Evolutionary conservation across 2,329 filamentous ascomycete genomes (phyloP), one percentile per base, ranked within the genome.

Genomic region (Neofusicoccum laricinum): DNA sequence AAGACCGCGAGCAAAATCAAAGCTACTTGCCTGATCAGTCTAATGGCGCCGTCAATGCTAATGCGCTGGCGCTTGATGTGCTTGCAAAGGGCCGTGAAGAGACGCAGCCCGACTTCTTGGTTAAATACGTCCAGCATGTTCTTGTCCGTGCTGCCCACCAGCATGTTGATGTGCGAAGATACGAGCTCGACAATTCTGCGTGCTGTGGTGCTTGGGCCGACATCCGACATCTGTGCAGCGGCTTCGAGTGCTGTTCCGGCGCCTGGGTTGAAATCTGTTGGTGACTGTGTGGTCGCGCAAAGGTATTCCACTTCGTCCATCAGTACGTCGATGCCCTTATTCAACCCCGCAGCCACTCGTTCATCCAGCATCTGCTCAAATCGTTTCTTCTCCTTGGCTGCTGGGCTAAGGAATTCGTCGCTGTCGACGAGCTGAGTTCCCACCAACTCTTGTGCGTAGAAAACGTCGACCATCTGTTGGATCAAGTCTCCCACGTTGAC

Each of bases 281-380:
- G 89, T 25, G 85, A 80, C 75, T 99, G 95, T 2, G 89, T 92
- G 0, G 93, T 97, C 17, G 91, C 93, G 71, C 93, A 93, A 40
- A 99, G 85, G 74, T 96, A 97, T 76, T 99, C 95, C 32, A 98
- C 93, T 79, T 99, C 95, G 71, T 96, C 93, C 90, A 99, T 98
- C 48, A 99, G 85, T 64, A 97, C 95, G 73, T 99, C 94, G 67
- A 99, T 98, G 68, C 95, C 95, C 80, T 96, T 97, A 78, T 97
- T 97, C 67, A 99, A 82, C 1, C 96, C 96, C 8, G 94, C 93
- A 3, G 95, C 95, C 7, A 99, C 95, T 66, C 92, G 91, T 78
- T 98, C 95, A 73, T 99, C 95, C 1, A 99, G 88, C 90, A 97
- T 97, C 74, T 97, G 93, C 82, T 99, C 95, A 71, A 98, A 99